Base-by-base conservation (phyloP, 2,329 filamentous ascomycete species). In the Ophiosphaerella narmari region DNA sequence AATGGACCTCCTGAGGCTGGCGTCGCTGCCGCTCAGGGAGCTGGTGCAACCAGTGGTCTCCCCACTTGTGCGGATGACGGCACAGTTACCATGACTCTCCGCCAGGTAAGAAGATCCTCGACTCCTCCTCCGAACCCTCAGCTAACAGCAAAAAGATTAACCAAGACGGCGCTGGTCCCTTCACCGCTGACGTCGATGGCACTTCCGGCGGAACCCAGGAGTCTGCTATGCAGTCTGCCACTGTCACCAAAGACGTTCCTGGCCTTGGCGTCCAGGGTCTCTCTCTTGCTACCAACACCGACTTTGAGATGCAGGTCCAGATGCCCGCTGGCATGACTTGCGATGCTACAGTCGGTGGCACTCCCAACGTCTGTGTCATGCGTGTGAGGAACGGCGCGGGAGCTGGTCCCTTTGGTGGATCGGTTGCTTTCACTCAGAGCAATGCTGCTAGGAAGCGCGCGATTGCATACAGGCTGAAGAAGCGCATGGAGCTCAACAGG, bases 261-360 rank as follows among this genome's bases (percentile, higher is more conserved):
- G 85, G 85, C 43, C 65, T 81, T 24, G 74, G 74, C 48, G 76
- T 86, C 54, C 75, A 75, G 33, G 85, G 85, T 44, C 74, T 87
- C 39, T 87, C 84, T 2, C 75, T 78, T 16, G 82, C 84, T 37
- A 71, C 68, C 32, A 80, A 78, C 51, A 86, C 80, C 64, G 85
- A 88, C 58, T 89, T 87, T 74, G 79, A 80, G 29, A 74, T 88
- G 66, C 80, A 79, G 47, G 80, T 88, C 43, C 77, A 86, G 73
- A 86, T 88, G 82, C 86, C 86, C 7, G 75, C 74, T 13, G 86
- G 85, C 42, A 88, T 87, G 84, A 86, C 83, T 32, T 89, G 86
- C 68, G 80, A 83, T 37, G 86, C 78, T 47, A 79, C 76, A 24
- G 82, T 83, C 13, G 85, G 77, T 39, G 84, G 82, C 13, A 83